Conservation (phyloP, 176 grass and related monocot genomes). For the Oryza punctata region DNA sequence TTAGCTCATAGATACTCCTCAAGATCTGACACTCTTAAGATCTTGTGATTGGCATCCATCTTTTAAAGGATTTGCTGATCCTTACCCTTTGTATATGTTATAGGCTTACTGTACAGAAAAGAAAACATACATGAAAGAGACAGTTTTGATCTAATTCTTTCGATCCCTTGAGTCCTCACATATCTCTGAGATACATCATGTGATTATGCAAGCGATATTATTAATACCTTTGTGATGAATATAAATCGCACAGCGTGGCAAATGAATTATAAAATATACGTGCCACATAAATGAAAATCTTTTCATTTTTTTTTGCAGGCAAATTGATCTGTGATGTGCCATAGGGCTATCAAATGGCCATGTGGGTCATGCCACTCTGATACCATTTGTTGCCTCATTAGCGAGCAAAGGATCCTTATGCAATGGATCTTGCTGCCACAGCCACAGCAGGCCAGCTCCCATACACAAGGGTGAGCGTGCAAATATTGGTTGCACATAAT, state of each 20-base stretch:
- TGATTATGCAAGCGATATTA: not conserved
- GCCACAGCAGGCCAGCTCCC: no score
- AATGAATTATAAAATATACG: not conserved
- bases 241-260: not conserved
- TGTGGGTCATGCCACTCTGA: no score
- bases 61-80: conserved; percentile 38
- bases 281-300: not conserved
- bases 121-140: conserved; percentile 23
- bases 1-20: conserved; percentile 35
- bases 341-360: not conserved
- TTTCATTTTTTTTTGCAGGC: no score
- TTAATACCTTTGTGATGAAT: not conserved
- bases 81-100: conserved; percentile 4
- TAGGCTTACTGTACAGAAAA: conserved; percentile 19
- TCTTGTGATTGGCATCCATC: conserved; percentile 37
- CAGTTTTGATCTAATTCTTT: conserved; percentile 35
- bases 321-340: no score
- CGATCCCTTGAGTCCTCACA: not conserved
- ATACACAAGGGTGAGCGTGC: no score
- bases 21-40: not conserved
- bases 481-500: no score
- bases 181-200: not conserved
- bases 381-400: no score
- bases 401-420: no score
- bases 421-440: no score